Conservation (phyloP, 805 yeast genomes). For the Debaryomyces hansenii region DNA sequence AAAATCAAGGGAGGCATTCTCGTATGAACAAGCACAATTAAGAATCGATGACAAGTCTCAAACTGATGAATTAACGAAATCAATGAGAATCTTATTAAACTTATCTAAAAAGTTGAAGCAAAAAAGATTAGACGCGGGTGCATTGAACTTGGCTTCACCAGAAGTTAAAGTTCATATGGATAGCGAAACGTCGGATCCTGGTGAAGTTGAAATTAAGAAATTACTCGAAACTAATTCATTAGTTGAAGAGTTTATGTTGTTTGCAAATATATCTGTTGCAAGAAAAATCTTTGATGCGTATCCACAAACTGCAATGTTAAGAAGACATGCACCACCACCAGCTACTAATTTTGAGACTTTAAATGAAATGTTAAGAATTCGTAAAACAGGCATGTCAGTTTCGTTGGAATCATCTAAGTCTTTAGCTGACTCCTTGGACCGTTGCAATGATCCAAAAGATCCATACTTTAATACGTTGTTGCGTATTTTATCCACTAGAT, state of each 20-base stretch:
- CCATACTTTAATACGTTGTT: conserved; percentile 90
- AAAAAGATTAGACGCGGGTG: conserved; percentile 90
- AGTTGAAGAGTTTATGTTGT: conserved; percentile 97
- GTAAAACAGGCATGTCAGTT: conserved; percentile 68
- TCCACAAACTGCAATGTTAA: conserved; percentile 97
- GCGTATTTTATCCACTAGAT: conserved; percentile 95
- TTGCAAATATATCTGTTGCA: conserved; percentile 96
- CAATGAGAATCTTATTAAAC: conserved; percentile 78
- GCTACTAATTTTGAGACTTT: conserved; percentile 85
- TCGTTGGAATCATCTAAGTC: conserved; percentile 85
- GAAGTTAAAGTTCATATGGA: conserved; percentile 98
- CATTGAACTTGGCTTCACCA: conserved; percentile 93
- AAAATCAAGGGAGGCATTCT: conserved; percentile 88
- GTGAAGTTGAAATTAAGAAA: conserved; percentile 89
- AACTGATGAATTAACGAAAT: conserved; percentile 81
- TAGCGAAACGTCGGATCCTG: conserved; percentile 95
- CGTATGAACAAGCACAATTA: conserved; percentile 89
- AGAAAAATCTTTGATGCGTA: conserved; percentile 86
- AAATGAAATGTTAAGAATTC: conserved; percentile 82
- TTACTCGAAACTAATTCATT: conserved; percentile 88
- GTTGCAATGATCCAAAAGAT: conserved; percentile 79
- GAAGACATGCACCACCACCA: conserved; percentile 98
- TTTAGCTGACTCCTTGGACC: conserved; percentile 89
- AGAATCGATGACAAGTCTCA: conserved; percentile 79
- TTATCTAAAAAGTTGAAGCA: conserved; percentile 86